Percentiles rank a stretch among this genome's conserved stretches.
These are phyloP conservation scores for Chlorella ohadii DNA, from an alignment of 139 green algal species.

Conservation along the genomic window DNA sequence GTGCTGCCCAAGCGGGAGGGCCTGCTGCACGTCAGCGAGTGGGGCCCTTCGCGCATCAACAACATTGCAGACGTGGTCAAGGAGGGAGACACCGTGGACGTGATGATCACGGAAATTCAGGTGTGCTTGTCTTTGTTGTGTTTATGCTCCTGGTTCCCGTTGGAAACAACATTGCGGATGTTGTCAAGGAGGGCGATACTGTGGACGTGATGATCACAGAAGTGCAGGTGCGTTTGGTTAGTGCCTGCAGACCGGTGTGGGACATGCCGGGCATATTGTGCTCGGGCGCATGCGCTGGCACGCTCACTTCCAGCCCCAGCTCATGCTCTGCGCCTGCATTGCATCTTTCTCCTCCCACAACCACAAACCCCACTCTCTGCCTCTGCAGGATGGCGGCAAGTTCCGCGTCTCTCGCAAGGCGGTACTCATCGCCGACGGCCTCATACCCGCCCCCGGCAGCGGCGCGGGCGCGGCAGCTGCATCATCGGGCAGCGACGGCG, in stretches of 20 bases:
- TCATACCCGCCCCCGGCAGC: not conserved
- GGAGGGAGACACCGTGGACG: slow-evolving; percentile 80
- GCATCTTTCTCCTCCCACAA: not conserved
- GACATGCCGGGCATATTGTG: too few species aligned
- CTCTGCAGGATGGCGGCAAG: slow-evolving; percentile 42
- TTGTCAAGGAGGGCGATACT: too few species aligned
- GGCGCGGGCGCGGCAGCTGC: not conserved
- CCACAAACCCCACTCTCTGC: not conserved
- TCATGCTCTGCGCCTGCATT: too few species aligned
- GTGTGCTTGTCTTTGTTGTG: not conserved
- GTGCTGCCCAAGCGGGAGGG: slow-evolving; percentile 60
- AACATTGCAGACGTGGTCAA: slow-evolving; percentile 58
- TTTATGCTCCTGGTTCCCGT: too few species aligned
- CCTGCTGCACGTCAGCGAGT: slow-evolving; percentile 81
- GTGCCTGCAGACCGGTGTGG: too few species aligned
- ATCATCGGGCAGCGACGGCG: not conserved
- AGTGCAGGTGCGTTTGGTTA: slow-evolving; percentile 21
- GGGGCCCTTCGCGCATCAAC: slow-evolving; percentile 52
- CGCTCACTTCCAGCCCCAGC: too few species aligned
- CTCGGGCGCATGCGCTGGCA: too few species aligned
- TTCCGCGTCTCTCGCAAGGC: slow-evolving; percentile 56
- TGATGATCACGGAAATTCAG: slow-evolving; percentile 75
- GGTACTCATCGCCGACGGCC: slow-evolving; percentile 42
- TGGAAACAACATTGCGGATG: slow-evolving; percentile 40
- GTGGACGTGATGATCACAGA: slow-evolving; percentile 85